These are phyloP conservation scores for Flammula alnicola DNA, from an alignment of 1,284 basidiomycete species.

Conservation along the genomic window DNA sequence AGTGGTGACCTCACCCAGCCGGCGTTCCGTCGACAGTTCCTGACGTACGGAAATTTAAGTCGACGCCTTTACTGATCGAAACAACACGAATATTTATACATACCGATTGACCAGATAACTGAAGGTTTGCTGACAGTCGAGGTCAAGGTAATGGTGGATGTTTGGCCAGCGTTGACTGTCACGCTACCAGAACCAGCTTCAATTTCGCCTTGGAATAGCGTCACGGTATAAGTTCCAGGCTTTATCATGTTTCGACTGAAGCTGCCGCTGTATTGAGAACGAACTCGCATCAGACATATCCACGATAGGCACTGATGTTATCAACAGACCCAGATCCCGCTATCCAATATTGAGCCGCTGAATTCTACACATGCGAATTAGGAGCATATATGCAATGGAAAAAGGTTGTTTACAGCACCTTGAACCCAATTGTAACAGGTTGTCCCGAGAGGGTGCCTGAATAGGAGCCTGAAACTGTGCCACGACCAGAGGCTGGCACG, in stretches of 20 bases:
- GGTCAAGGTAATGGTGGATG: slow-evolving; percentile 38
- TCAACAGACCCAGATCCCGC: slow-evolving; percentile 38
- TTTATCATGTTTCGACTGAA: slow-evolving; percentile 52
- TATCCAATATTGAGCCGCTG: slow-evolving; percentile 51
- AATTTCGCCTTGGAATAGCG: slow-evolving; percentile 49
- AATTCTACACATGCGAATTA: slow-evolving; percentile 34
- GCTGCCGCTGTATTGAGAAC: slow-evolving; percentile 34
- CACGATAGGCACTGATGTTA: background rate
- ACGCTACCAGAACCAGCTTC: slow-evolving; percentile 47
- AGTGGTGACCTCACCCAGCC: slow-evolving; percentile 32
- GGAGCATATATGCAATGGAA: background rate
- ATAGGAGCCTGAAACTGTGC: slow-evolving; percentile 47
- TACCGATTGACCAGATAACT: slow-evolving; percentile 50
- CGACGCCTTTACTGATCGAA: no score
- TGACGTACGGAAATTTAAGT: slow-evolving; percentile 11
- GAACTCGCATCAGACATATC: background rate
- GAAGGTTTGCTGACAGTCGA: slow-evolving; percentile 37
- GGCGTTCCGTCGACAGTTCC: slow-evolving; percentile 51
- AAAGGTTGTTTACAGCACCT: slow-evolving; percentile 28
- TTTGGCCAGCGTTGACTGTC: slow-evolving; percentile 44
- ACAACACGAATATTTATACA: background rate
- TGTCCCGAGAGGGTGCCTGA: slow-evolving; percentile 46
- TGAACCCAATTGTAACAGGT: slow-evolving; percentile 48
- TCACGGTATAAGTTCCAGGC: slow-evolving; percentile 51
- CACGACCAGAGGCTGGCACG: slow-evolving; percentile 46